Evolutionary conservation across 2,329 filamentous ascomycete genomes (phyloP), one percentile per base, ranked within the genome.

Genomic region (Claviceps maximensis): DNA sequence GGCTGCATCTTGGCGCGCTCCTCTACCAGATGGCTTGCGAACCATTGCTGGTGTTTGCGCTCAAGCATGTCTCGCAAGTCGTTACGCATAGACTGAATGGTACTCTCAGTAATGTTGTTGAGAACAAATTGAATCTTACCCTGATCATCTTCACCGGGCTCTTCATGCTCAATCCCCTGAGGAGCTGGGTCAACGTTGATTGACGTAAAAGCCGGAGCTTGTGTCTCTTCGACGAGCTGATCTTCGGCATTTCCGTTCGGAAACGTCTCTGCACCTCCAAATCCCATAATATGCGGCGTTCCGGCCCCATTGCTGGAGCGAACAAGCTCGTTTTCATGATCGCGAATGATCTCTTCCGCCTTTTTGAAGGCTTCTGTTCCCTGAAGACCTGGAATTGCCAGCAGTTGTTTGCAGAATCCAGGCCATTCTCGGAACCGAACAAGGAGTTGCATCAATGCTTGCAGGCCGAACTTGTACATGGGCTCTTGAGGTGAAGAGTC

Each of bases 391-490:
- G 86, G 84, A 41, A 95, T 89, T 56, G 88, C 84, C 23, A 94
- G 70, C 6, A 98, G 78, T 56, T 93, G 82, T 56, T 86, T 84
- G 66, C 91, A 97, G 62, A 96, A 94, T 2, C 87, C 87, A n/a
- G 89, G 89, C 93, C 93, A 98, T 64, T 98, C 93, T 4, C 82
- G 78, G 49, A 98, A 81, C 42, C 93, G 82, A 41, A 81, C 77
- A 53, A 89, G 83, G 52, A 97, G 79, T 67, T 97, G 89, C 65
- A 96, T 84, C 55, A 98, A 78, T 17, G 93, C 93, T 66, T 98
- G 93, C 13, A 98, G 77, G 12, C 94, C 93, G 65, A 98, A 98
- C 62, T 96, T 95, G 74, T 93, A 97, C 93, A 98, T 97, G 1
- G 88, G 83, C 56, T 90, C 83, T 33, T 94, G 86, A 0, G 86